Conservation (phyloP, 164 flowering plant genomes). For the Litsea cubeba region DNA sequence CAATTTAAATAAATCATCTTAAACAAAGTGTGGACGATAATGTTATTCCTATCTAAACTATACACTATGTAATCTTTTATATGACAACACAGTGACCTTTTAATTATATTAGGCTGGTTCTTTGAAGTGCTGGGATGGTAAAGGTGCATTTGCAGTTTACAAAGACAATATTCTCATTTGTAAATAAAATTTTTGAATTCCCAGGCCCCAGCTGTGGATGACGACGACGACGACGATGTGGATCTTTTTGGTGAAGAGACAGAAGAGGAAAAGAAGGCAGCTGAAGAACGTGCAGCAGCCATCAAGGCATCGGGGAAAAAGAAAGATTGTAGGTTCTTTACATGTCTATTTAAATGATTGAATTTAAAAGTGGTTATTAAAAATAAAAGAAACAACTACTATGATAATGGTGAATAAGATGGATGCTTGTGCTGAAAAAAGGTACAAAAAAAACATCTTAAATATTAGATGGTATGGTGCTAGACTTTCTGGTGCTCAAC, state of each 20-base stretch:
- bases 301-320: conserved; percentile 74
- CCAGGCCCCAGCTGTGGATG: conserved; percentile 39
- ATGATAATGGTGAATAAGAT: too few species aligned
- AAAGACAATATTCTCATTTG: background rate
- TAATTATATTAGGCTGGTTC: background rate
- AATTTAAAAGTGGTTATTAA: background rate
- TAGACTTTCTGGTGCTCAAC: background rate
- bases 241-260: conserved; percentile 98
- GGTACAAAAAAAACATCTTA: too few species aligned
- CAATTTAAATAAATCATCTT: background rate
- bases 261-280: conserved; percentile 96
- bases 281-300: conserved; percentile 86
- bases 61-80: background rate
- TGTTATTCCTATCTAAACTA: background rate
- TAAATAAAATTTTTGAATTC: background rate
- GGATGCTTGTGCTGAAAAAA: too few species aligned
- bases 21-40: background rate
- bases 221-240: conserved; percentile 77
- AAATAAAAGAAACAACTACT: too few species aligned
- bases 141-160: background rate
- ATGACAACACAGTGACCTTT: background rate
- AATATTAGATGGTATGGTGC: background rate
- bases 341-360: background rate
- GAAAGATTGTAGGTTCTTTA: conserved; percentile 69
- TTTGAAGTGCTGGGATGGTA: background rate